Conservation (phyloP, 2,329 filamentous ascomycete species). For the Calonectria henricotiae region DNA sequence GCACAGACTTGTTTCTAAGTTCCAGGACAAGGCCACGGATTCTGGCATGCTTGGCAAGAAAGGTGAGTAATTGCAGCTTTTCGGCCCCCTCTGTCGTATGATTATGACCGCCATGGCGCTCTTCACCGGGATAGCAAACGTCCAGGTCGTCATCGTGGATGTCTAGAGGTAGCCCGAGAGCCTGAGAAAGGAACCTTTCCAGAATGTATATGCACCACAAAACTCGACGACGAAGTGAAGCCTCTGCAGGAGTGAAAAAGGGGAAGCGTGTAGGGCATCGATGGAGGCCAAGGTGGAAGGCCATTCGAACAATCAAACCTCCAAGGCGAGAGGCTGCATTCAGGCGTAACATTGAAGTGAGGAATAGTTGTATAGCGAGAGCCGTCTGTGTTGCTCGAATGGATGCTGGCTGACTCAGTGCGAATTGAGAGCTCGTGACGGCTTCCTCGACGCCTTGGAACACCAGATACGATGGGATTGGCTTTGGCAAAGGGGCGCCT, state of each 20-base stretch:
- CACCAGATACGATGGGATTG: slow-evolving; percentile 63
- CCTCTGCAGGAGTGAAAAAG: slow-evolving; percentile 66
- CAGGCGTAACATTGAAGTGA: slow-evolving; percentile 71
- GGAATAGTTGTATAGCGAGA: slow-evolving; percentile 69
- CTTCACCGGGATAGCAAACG: slow-evolving; percentile 69
- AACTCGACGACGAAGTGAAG: slow-evolving; percentile 66
- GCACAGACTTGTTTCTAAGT: slow-evolving; percentile 68
- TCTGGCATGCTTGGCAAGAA: slow-evolving; percentile 65
- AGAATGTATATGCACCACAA: slow-evolving; percentile 73
- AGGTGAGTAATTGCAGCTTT: slow-evolving; percentile 58
- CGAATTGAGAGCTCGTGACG: slow-evolving; percentile 65
- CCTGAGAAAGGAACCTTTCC: slow-evolving; percentile 71
- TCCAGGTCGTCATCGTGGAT: slow-evolving; percentile 73
- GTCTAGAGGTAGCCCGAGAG: slow-evolving; percentile 70
- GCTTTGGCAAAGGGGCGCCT: slow-evolving; percentile 45
- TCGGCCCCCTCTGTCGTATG: slow-evolving; percentile 42
- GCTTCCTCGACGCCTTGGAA: slow-evolving; percentile 68
- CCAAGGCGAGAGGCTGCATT: slow-evolving; percentile 72
- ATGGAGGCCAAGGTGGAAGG: slow-evolving; percentile 73
- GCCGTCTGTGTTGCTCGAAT: slow-evolving; percentile 67
- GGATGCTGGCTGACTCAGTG: slow-evolving; percentile 65
- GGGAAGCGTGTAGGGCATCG: slow-evolving; percentile 70
- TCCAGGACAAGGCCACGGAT: slow-evolving; percentile 69
- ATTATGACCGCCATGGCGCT: slow-evolving; percentile 58
- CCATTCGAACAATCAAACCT: slow-evolving; percentile 70